Percentiles rank a stretch among this genome's conserved stretches.
Evolutionary conservation across 2,329 filamentous ascomycete genomes (phyloP).

Genomic region (Penicillium sp.): DNA sequence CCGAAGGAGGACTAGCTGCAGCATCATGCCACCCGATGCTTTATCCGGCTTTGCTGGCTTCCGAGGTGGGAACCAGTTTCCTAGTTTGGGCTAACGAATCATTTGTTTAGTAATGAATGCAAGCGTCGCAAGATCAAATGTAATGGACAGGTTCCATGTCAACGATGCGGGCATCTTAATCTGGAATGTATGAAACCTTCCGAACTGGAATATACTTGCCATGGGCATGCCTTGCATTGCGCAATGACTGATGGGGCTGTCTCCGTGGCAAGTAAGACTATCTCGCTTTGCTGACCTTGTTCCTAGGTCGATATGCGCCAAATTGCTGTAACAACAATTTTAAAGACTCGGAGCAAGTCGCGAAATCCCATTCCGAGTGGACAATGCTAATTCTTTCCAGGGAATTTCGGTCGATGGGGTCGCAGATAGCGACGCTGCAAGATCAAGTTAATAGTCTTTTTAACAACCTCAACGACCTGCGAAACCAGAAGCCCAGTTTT

Average conservation of each 20-base stretch:
- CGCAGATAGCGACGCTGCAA: constrained; percentile 72
- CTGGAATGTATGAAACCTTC: constrained; percentile 52
- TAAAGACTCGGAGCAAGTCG: constrained; percentile 74
- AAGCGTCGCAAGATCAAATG: constrained; percentile 69
- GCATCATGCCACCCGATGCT: constrained; percentile 4
- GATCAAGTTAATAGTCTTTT: constrained; percentile 80
- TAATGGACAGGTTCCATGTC: constrained; percentile 65
- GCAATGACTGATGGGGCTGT: background rate
- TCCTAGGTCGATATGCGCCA: constrained; percentile 59
- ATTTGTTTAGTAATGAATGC: constrained; percentile 57
- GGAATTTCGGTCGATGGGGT: constrained; percentile 80
- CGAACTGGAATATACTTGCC: background rate
- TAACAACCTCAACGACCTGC: constrained; percentile 68
- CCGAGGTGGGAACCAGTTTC: background rate
- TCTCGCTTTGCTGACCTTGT: constrained; percentile 6
- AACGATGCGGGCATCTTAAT: constrained; percentile 64
- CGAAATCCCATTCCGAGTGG: background rate
- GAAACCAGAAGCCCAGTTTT: constrained; percentile 44
- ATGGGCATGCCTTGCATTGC: background rate
- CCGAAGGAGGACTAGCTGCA: background rate
- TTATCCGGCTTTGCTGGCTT: background rate
- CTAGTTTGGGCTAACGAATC: constrained; percentile 8
- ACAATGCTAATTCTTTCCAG: constrained; percentile 29
- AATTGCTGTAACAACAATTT: constrained; percentile 74
- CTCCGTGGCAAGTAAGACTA: background rate